phyloP scores from a whole-genome alignment of 2,329 filamentous ascomycete species.

The Beauveria asiatica region DNA sequence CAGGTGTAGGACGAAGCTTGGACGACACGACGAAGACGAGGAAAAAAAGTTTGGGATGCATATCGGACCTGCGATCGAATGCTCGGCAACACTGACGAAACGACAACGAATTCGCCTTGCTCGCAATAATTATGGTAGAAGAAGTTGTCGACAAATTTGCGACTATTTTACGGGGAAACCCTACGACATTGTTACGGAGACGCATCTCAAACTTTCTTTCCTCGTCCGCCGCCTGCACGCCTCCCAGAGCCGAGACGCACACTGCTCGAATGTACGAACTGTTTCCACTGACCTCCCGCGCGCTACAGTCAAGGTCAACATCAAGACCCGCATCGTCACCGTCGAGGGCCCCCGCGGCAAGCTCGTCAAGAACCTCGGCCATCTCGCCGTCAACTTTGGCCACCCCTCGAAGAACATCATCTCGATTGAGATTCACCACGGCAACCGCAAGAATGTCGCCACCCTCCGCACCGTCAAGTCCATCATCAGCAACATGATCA shows the following conservation, averaged over 20 bases:
- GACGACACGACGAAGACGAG: not conserved
- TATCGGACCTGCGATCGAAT: not conserved
- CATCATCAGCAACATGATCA: slow-evolving; percentile 97
- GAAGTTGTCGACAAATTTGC: not conserved
- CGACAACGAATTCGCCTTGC: not conserved
- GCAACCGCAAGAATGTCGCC: slow-evolving; percentile 93
- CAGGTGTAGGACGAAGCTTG: not conserved
- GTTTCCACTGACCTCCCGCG: slow-evolving; percentile 21
- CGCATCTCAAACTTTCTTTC: slow-evolving; percentile 4
- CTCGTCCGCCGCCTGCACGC: not conserved
- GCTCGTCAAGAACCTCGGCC: slow-evolving; percentile 92
- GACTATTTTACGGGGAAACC: not conserved
- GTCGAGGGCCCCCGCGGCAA: slow-evolving; percentile 98
- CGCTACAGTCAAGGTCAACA: slow-evolving; percentile 81
- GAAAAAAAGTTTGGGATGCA: not conserved
- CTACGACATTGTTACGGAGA: not conserved
- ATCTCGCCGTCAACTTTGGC: slow-evolving; percentile 93
- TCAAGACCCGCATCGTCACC: slow-evolving; percentile 93
- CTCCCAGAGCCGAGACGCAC: not conserved
- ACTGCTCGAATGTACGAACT: slow-evolving; percentile 2
- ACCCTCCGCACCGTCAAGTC: slow-evolving; percentile 96
- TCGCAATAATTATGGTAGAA: not conserved
- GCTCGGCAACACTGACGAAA: not conserved
- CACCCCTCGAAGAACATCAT: slow-evolving; percentile 78
- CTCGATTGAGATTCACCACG: slow-evolving; percentile 98